A percentile compares a stretch with the other conserved stretches of the same genome.
Conservation (phyloP, 169 alveolate genomes). For the Eimeria nieschulzi region DNA sequence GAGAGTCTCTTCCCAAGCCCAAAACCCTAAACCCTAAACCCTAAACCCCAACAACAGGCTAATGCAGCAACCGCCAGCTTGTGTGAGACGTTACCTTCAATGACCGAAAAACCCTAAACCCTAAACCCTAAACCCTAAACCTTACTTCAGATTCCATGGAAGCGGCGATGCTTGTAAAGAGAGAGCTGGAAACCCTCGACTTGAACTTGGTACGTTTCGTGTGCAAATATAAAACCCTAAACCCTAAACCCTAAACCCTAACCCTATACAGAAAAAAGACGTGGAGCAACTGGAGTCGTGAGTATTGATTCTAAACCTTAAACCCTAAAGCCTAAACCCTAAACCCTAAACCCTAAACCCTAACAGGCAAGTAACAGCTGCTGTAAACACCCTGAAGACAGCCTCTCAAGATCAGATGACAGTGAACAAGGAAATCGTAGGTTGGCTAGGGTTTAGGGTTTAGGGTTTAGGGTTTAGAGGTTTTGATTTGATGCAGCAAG, state of each 20-base stretch:
- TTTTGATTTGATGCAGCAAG: not conserved
- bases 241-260: slow-evolving; percentile 11
- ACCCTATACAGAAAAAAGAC: not conserved
- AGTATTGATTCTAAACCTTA: not conserved
- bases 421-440: not conserved
- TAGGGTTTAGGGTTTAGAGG: not conserved
- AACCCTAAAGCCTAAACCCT: slow-evolving; percentile 15
- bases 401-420: slow-evolving; percentile 15
- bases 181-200: not conserved
- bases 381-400: slow-evolving; percentile 9
- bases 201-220: not conserved
- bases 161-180: not conserved
- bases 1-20: not conserved
- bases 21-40: not conserved
- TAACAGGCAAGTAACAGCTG: slow-evolving; percentile 1
- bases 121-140: slow-evolving; percentile 39
- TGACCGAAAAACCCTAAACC: not conserved
- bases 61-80: slow-evolving; percentile 22
- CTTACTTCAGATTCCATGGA: slow-evolving; percentile 13
- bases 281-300: slow-evolving; percentile 20
- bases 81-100: not conserved
- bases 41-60: not conserved
- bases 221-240: not conserved
- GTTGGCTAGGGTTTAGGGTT: not conserved
- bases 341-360: not conserved